These are phyloP conservation scores for Chaetomium cochliodes DNA, from an alignment of 495 filamentous ascomycete genomes.

Conservation along the genomic window DNA sequence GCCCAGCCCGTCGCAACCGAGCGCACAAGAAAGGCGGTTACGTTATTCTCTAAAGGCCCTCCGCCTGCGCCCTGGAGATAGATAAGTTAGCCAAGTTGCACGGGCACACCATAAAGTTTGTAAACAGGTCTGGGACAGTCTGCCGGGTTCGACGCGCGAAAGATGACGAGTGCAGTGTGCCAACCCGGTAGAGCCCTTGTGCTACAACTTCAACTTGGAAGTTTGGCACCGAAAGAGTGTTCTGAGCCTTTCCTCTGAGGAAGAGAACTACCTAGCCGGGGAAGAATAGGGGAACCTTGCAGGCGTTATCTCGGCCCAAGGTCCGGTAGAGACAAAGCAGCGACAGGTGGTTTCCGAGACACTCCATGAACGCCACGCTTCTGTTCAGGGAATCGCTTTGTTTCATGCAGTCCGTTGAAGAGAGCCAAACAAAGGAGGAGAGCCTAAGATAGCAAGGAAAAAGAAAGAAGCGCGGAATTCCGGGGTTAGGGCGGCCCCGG, in stretches of 20 bases:
- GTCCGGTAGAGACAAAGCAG: background rate
- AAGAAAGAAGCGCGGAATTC: background rate
- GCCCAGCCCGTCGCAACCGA: slow-evolving; percentile 75
- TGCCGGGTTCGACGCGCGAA: background rate
- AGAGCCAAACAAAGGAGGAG: background rate
- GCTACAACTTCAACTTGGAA: no score
- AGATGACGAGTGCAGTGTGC: background rate
- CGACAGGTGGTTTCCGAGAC: background rate
- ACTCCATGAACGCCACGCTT: background rate
- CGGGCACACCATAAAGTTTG: background rate
- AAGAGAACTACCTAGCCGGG: no score
- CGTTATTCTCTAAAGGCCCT: slow-evolving; percentile 83
- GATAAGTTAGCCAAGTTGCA: slow-evolving; percentile 27
- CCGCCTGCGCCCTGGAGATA: slow-evolving; percentile 76
- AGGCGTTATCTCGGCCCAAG: background rate
- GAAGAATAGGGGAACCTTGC: background rate
- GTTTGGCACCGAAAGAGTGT: no score
- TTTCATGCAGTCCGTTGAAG: background rate
- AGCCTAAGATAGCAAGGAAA: background rate
- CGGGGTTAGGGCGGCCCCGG: background rate
- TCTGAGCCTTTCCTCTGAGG: no score
- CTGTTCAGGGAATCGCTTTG: background rate
- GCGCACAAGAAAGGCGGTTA: slow-evolving; percentile 85
- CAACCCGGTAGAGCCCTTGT: background rate
- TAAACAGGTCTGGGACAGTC: background rate